A percentile compares a stretch with the other conserved stretches of the same genome.
Conservation (phyloP, 2,329 filamentous ascomycete genomes). For the Sclerotinia nivalis region DNA sequence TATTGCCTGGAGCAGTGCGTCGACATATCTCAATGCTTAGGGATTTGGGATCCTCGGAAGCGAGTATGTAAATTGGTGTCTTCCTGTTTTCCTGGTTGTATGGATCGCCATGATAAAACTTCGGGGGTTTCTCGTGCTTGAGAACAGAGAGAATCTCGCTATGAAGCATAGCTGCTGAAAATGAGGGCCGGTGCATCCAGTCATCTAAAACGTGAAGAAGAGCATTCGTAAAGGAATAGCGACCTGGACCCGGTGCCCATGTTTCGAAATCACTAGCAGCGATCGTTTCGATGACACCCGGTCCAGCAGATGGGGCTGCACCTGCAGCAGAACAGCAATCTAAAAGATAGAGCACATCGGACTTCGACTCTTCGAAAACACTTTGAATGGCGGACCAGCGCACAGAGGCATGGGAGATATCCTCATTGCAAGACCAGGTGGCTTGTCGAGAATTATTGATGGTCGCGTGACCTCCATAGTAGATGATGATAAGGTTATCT, state of each 20-base stretch:
- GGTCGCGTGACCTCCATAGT: constrained; percentile 34
- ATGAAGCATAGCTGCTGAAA: constrained; percentile 34
- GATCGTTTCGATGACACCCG: constrained; percentile 31
- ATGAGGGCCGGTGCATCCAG: constrained; percentile 30
- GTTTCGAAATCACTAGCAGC: constrained; percentile 30
- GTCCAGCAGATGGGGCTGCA: constrained; percentile 25
- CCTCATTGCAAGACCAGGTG: constrained; percentile 29
- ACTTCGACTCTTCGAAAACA: constrained; percentile 30
- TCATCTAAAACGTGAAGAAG: constrained; percentile 31
- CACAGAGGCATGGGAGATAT: constrained; percentile 26
- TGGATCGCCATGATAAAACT: not conserved
- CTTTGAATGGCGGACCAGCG: constrained; percentile 34
- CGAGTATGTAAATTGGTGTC: constrained; percentile 27
- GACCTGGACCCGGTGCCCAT: constrained; percentile 26
- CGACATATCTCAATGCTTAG: constrained; percentile 25
- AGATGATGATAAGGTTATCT: constrained; percentile 33
- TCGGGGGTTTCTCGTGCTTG: constrained; percentile 16
- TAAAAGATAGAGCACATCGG: constrained; percentile 30
- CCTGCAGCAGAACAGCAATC: constrained; percentile 32
- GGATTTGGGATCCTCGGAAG: constrained; percentile 24
- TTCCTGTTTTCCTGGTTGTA: constrained; percentile 20
- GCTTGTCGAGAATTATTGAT: constrained; percentile 31
- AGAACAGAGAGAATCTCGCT: constrained; percentile 30
- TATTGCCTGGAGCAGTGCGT: constrained; percentile 20
- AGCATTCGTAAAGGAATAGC: constrained; percentile 31